phyloP scores from a whole-genome alignment of 768 basidiomycete species.

The Strobilomyces echinocephalus region DNA sequence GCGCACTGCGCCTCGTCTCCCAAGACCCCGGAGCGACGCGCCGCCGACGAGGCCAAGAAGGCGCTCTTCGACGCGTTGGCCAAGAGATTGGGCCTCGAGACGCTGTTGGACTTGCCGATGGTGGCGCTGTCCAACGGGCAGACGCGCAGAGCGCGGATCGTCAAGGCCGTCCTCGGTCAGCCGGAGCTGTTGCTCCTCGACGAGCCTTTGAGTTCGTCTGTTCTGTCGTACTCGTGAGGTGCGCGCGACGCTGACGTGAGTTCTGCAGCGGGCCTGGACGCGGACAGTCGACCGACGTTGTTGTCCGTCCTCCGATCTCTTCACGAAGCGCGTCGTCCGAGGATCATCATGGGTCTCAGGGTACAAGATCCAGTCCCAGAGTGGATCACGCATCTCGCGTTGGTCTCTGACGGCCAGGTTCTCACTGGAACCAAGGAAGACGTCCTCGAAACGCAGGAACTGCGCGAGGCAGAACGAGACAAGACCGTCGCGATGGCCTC shows the following conservation, averaged over 20 bases:
- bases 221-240: not conserved
- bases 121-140: conserved; percentile 91
- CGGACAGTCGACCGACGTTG: conserved; percentile 50
- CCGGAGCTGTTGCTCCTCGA: conserved; percentile 83
- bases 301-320: conserved; percentile 51
- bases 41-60: conserved; percentile 25
- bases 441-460: conserved; percentile 32
- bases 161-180: conserved; percentile 63
- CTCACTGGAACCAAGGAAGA: conserved; percentile 47
- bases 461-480: conserved; percentile 4
- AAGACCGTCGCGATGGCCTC: not conserved
- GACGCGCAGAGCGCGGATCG: conserved; percentile 79
- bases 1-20: conserved; percentile 13
- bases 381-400: conserved; percentile 66
- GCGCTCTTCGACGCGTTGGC: conserved; percentile 51
- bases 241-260: not conserved
- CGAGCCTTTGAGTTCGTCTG: conserved; percentile 82
- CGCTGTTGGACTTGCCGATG: conserved; percentile 75
- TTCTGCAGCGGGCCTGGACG: conserved; percentile 72
- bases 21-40: conserved; percentile 23
- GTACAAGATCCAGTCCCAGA: conserved; percentile 68
- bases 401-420: conserved; percentile 47
- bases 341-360: conserved; percentile 62
- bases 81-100: conserved; percentile 48
- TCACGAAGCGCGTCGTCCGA: conserved; percentile 46